phyloP scores from a whole-genome alignment of 805 yeast species.

The Teunomyces funiuensis region DNA sequence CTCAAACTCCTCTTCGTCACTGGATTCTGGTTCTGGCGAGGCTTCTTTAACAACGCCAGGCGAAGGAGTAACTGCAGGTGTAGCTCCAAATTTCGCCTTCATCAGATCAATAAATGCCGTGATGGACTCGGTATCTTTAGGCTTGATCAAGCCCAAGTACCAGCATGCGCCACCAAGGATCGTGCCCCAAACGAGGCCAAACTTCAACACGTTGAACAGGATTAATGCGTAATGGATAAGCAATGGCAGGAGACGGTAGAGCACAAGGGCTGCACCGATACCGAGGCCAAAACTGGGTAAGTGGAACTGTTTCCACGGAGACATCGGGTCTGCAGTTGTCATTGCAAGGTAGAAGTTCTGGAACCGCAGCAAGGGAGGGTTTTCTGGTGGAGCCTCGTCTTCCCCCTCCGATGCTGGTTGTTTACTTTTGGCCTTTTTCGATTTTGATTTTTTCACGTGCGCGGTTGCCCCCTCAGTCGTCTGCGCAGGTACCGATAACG shows the following conservation, averaged over 20 bases:
- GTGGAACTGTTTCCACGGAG: slow-evolving; percentile 17
- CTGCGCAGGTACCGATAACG: slow-evolving; percentile 1
- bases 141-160: slow-evolving; percentile 30
- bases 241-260: slow-evolving; percentile 22
- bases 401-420: not conserved
- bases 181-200: slow-evolving; percentile 24
- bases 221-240: slow-evolving; percentile 20
- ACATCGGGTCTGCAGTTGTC: not conserved
- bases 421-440: slow-evolving; percentile 1
- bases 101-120: slow-evolving; percentile 6
- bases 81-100: not conserved
- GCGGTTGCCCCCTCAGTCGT: not conserved
- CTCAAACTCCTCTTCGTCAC: not conserved
- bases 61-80: too few relatives aligned
- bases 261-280: slow-evolving; percentile 19
- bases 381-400: not conserved
- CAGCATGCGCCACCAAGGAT: slow-evolving; percentile 24
- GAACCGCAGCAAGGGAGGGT: not conserved
- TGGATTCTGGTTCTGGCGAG: not conserved
- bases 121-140: slow-evolving; percentile 13
- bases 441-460: not conserved
- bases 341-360: not conserved
- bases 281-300: slow-evolving; percentile 31
- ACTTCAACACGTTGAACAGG: slow-evolving; percentile 19
- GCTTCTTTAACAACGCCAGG: too few relatives aligned